A percentile compares a stretch with the other conserved stretches of the same genome.
Conservation (phyloP, 345 rosid species). For the Citropsis articulata region DNA sequence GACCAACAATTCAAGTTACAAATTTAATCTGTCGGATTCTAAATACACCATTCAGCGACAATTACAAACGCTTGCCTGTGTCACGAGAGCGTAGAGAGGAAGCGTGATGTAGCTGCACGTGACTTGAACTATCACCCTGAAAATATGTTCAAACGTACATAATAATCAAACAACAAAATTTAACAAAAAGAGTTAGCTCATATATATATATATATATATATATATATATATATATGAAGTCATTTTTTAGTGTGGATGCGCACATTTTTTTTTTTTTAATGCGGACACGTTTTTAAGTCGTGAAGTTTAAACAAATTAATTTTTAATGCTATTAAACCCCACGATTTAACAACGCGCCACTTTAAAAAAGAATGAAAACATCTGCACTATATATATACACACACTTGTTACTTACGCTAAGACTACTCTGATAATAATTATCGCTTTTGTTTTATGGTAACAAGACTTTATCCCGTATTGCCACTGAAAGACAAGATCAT, state of each 20-base stretch:
- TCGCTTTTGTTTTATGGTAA: slow-evolving; percentile 42
- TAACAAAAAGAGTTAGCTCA: too few relatives aligned
- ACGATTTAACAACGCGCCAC: too few relatives aligned
- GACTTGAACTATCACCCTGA: slow-evolving; percentile 59
- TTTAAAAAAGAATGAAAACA: fast-evolving
- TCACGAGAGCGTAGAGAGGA: slow-evolving; percentile 80
- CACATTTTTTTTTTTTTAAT: too few relatives aligned
- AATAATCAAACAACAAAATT: too few relatives aligned
- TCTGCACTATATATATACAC: too few relatives aligned
- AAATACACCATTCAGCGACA: too few relatives aligned
- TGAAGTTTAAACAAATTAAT: fast-evolving
- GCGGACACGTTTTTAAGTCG: fast-evolving
- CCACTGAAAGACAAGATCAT: slow-evolving; percentile 26
- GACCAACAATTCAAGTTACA: too few relatives aligned
- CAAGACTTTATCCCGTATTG: slow-evolving; percentile 57
- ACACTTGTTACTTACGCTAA: slow-evolving; percentile 53
- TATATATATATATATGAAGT: too few relatives aligned
- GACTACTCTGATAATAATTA: slow-evolving; percentile 45
- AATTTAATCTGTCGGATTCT: not conserved
- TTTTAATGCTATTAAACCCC: fast-evolving
- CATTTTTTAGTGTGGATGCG: too few relatives aligned
- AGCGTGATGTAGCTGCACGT: slow-evolving; percentile 76
- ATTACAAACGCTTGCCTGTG: slow-evolving; percentile 31
- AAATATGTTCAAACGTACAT: not conserved
- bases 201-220: too few relatives aligned